A percentile compares a stretch with the other conserved stretches of the same genome.
Evolutionary conservation across 352 stramenopile species (phyloP).

Genomic region (Phytophthora aleatoria): DNA sequence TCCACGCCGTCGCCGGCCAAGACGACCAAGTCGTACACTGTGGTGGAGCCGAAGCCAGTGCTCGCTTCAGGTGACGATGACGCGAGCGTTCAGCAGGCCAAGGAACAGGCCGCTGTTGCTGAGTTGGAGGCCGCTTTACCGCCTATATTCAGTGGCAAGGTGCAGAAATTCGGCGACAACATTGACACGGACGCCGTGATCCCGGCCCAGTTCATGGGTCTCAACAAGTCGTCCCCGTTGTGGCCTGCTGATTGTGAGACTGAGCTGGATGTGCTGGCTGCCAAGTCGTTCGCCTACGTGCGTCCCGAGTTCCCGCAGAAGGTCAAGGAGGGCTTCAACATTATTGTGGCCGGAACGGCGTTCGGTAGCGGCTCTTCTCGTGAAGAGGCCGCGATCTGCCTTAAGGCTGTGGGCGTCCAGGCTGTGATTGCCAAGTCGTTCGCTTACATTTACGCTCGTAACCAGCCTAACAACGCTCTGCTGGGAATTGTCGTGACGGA

Average conservation of each 20-base stretch:
- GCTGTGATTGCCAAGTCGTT: constrained; percentile 88
- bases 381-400: constrained; percentile 79
- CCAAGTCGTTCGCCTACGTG: constrained; percentile 85
- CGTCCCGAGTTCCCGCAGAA: constrained; percentile 77
- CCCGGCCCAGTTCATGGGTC: constrained; percentile 81
- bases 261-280: constrained; percentile 77
- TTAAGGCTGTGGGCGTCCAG: constrained; percentile 81
- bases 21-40: constrained; percentile 41
- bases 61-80: constrained; percentile 34
- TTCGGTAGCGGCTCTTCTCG: constrained; percentile 83
- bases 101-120: constrained; percentile 61
- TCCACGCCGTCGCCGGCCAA: constrained; percentile 26
- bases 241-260: constrained; percentile 82
- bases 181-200: constrained; percentile 86
- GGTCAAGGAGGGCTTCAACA: constrained; percentile 75
- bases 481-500: constrained; percentile 83
- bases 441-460: constrained; percentile 86
- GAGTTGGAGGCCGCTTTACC: constrained; percentile 60
- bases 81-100: constrained; percentile 46
- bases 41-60: constrained; percentile 50
- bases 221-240: constrained; percentile 80
- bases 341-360: constrained; percentile 76
- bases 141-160: constrained; percentile 65
- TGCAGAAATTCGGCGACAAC: constrained; percentile 80
- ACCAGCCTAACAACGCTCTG: constrained; percentile 86